Evolutionary conservation across 345 rosid genomes (phyloP), one percentile per base, ranked within the genome.

Genomic region (Euphorbia tirucalli): DNA sequence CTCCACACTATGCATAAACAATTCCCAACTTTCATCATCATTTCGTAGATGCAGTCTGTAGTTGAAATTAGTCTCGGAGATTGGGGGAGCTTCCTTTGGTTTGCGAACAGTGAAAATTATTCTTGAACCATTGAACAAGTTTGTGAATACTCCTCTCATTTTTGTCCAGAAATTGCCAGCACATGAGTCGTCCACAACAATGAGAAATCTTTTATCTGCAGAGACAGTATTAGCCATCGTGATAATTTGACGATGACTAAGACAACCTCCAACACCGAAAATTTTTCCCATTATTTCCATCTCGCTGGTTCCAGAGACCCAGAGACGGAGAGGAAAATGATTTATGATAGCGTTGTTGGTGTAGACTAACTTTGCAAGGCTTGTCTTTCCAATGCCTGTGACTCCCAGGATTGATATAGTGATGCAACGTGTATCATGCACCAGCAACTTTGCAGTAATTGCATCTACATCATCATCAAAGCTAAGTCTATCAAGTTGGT

Each of bases 11-110:
- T 62, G 46, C 1, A 24, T 19, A 41, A 60, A 62, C 68, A 78
- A 65, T 46, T 60, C 70, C 74, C 71, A 73, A 65, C 77, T 65
- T 61, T 78, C 60, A 32, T 69, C 78, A 32, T 73, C 54, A 27
- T 24, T 64, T 3, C 71, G 75, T 3, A 73, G 68, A 30, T 61
- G 15, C 6, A 69, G 64, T 58, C 54, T 73, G 52, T 68, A 61
- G 3, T 13, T 37, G 44, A 32, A 61, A 5, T 32, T n/a, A 18
- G 37, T 61, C 44, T 61, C 65, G 7, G 24, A 31, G 14, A 62
- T 8, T 15, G 71, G 71, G 18, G 49, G 62, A 37, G 77, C 74
- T 37, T 62, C 62, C 14, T 58, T 57, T 46, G 50, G 49, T 49
- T 32, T 28, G 1, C 59, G 30, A 7, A 62, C 66, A 0, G 64